Conservation (phyloP, 495 filamentous ascomycete genomes). For the Gamarada debralockiae region DNA sequence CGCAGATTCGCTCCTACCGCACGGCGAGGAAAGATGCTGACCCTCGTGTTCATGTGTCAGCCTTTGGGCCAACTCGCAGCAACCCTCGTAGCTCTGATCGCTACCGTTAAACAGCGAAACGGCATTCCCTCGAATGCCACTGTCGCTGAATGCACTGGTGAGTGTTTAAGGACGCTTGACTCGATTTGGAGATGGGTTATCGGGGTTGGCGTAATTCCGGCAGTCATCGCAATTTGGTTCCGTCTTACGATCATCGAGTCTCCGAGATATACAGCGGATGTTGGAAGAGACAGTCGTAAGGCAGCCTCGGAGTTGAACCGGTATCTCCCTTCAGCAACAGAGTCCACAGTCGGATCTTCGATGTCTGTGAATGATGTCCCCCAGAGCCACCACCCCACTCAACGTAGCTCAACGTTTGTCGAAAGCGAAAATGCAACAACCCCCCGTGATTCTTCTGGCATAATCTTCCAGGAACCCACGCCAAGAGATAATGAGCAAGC, state of each 20-base stretch:
- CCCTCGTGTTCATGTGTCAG: constrained; percentile 79
- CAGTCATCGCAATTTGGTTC: constrained; percentile 56
- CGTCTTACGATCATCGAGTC: constrained; percentile 69
- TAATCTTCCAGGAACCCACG: no score
- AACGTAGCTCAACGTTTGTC: no score
- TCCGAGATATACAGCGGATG: constrained; percentile 64
- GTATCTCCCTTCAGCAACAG: constrained; percentile 1
- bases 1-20: constrained; percentile 78
- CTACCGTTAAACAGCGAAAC: constrained; percentile 63
- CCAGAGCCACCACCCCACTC: no score
- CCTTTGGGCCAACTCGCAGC: constrained; percentile 71
- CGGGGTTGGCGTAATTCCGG: constrained; percentile 61
- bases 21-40: constrained; percentile 83
- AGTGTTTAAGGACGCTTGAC: constrained; percentile 35
- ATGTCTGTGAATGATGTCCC: no score
- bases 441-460: constrained; percentile 28
- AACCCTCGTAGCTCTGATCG: constrained; percentile 65
- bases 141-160: background rate
- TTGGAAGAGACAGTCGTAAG: constrained; percentile 27
- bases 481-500: no score
- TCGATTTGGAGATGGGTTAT: constrained; percentile 67
- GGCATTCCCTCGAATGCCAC: constrained; percentile 44
- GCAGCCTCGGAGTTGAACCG: constrained; percentile 15
- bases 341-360: background rate
- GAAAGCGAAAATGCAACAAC: no score